Percentiles rank a stretch among this genome's conserved stretches.
Evolutionary conservation across 2,329 filamentous ascomycete species (phyloP).

Genomic region (Botryotinia narcissicola): DNA sequence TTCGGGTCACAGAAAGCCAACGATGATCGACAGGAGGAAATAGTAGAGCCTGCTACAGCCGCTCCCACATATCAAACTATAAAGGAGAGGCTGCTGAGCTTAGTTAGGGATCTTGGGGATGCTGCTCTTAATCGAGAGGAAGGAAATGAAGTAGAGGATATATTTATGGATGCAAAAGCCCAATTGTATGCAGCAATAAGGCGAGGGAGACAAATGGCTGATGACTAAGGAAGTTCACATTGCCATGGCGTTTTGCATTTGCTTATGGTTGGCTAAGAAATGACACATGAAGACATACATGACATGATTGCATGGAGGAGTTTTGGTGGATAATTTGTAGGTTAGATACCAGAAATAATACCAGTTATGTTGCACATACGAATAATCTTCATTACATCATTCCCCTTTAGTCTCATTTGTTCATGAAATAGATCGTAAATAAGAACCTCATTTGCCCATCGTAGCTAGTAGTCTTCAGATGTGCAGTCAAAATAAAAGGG

Average conservation of each 20-base stretch:
- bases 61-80: slow-evolving; percentile 43
- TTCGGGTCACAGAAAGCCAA: not conserved
- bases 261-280: not conserved
- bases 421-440: not conserved
- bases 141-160: slow-evolving; percentile 70
- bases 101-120: slow-evolving; percentile 58
- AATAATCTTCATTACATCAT: not conserved
- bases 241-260: slow-evolving; percentile 28
- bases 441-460: not conserved
- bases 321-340: slow-evolving; percentile 9
- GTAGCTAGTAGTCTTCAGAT: not conserved
- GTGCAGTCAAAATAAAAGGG: too few relatives aligned
- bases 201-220: slow-evolving; percentile 46
- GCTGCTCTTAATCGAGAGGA: slow-evolving; percentile 62
- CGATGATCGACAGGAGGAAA: not conserved
- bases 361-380: not conserved
- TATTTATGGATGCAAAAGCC: slow-evolving; percentile 75
- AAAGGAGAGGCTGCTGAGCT: slow-evolving; percentile 54
- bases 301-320: slow-evolving; percentile 18
- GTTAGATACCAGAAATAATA: slow-evolving; percentile 12
- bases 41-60: not conserved
- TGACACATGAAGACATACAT: slow-evolving; percentile 10
- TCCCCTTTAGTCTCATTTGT: too few relatives aligned
- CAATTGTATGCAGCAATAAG: slow-evolving; percentile 69
- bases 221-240: slow-evolving; percentile 24